Base-by-base conservation (phyloP, 2,329 filamentous ascomycete genomes). In the Xylariaceae sp. region DNA sequence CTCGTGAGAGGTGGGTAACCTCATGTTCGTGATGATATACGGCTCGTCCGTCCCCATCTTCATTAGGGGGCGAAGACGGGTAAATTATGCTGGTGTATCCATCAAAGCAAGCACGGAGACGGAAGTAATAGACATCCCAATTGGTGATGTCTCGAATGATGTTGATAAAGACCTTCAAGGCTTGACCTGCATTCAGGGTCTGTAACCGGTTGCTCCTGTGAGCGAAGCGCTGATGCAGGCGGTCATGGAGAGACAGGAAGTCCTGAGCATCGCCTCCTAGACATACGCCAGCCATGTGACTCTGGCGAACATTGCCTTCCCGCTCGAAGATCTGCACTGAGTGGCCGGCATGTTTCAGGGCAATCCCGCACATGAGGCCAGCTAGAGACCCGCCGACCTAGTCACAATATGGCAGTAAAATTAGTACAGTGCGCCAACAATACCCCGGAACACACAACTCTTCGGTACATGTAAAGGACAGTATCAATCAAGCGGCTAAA, bases 331-430 rank as follows among this genome's bases (percentile, higher is more conserved):
- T 52, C 5, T 17, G 12, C 2, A 56, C 47, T 1, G 18, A 15
- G 22, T 52, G 47, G 10, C 54, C 54, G 5, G 46, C 42, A 12
- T 56, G 33, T 11, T 51, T 54, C 18, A 56, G 31, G 14, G 49
- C 48, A 18, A 56, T 49, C 1, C 54, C 54, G 18, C 54, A 56
- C 54, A 56, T 56, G 6, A 56, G 42, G 5, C 54, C 54, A 3
- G 51, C 40, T 2, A 56, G 14, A 2, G 54, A 56, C 15, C 54
- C 54, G 10, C 54, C 51, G 9, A 54, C 32, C 54, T 54, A 45
- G n/a, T n/a, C 27, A 31, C 42, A n/a, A 33, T 35, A 35, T 35
- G 32, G n/a, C n/a, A n/a, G n/a, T n/a, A n/a, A n/a, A n/a, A n/a
- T n/a, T n/a, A n/a, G n/a, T n/a, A n/a, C n/a, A n/a, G n/a, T n/a